Conservation (phyloP, 1,284 basidiomycete species). For the Malassezia obtusa region DNA sequence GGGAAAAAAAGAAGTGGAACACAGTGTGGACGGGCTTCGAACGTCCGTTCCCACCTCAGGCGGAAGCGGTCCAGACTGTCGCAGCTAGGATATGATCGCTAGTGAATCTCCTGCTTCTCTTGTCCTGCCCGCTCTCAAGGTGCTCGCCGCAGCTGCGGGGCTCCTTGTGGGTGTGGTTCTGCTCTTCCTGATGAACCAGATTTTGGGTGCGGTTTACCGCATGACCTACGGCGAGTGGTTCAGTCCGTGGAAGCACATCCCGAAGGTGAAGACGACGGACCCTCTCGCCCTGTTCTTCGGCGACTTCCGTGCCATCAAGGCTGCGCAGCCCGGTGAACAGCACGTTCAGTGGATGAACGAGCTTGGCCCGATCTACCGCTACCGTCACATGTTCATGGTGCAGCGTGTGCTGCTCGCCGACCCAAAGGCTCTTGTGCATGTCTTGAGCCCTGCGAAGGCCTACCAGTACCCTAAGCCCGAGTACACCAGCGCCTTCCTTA, state of each 20-base stretch:
- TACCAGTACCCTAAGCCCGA: slow-evolving; percentile 43
- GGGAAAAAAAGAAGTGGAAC: too few relatives aligned
- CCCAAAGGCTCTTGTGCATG: slow-evolving; percentile 31
- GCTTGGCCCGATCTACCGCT: slow-evolving; percentile 27
- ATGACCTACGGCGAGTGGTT: slow-evolving; percentile 17
- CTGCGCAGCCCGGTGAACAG: slow-evolving; percentile 6
- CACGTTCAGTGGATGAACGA: slow-evolving; percentile 19
- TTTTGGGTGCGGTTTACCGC: slow-evolving; percentile 13
- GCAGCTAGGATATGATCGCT: background rate
- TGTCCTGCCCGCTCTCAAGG: background rate
- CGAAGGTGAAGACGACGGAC: slow-evolving; percentile 15
- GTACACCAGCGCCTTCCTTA: slow-evolving; percentile 23
- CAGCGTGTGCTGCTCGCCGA: slow-evolving; percentile 36
- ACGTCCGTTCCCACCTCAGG: too few relatives aligned
- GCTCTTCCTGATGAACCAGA: slow-evolving; percentile 10
- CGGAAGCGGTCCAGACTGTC: too few relatives aligned
- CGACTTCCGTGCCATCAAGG: slow-evolving; percentile 20
- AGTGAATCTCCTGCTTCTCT: background rate
- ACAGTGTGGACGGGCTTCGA: too few relatives aligned
- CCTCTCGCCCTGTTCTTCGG: slow-evolving; percentile 14
- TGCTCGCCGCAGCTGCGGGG: background rate
- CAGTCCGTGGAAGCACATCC: slow-evolving; percentile 17
- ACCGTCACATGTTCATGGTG: slow-evolving; percentile 37
- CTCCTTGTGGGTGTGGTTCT: slow-evolving; percentile 8
- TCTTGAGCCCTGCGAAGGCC: slow-evolving; percentile 31